Percentiles rank a stretch among this genome's conserved stretches.
These are phyloP conservation scores for Candida nonsorbophila DNA, from an alignment of 805 yeast species.

Conservation along the genomic window DNA sequence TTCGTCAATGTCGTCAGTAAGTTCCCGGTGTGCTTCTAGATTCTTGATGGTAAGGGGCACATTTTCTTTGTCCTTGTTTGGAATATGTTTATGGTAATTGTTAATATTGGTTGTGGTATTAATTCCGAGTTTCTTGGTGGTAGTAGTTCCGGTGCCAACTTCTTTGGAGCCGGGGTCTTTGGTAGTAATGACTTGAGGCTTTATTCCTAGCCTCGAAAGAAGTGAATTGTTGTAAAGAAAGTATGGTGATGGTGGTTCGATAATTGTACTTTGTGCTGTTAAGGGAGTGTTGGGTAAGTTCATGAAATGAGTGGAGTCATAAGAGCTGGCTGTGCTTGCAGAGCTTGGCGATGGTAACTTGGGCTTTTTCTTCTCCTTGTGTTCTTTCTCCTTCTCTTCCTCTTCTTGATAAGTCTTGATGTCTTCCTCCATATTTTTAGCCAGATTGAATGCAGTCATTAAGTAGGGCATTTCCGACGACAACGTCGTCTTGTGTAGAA, in stretches of 20 bases:
- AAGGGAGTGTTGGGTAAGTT: conserved; percentile 27
- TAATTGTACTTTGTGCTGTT: conserved; percentile 28
- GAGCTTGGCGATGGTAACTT: conserved; percentile 2
- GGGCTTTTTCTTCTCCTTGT: conserved; percentile 2
- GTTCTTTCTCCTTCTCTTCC: conserved; percentile 6
- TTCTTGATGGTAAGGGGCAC: conserved; percentile 25
- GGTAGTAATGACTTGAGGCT: conserved; percentile 35
- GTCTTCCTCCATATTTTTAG: conserved; percentile 54
- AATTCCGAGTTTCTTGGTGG: conserved; percentile 4
- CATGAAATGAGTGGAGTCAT: conserved; percentile 17
- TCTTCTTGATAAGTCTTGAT: conserved; percentile 18
- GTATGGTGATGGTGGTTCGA: conserved; percentile 22
- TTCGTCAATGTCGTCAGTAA: not conserved
- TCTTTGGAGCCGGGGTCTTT: conserved; percentile 21
- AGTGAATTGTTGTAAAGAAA: conserved; percentile 30
- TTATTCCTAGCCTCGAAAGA: conserved; percentile 33
- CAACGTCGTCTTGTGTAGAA: conserved; percentile 47
- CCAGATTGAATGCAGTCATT: conserved; percentile 62
- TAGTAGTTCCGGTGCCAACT: conserved; percentile 4
- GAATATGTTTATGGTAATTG: not conserved
- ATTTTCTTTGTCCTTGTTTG: conserved; percentile 12
- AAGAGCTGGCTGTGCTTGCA: conserved; percentile 2
- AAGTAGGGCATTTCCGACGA: conserved; percentile 62
- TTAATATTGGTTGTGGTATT: conserved; percentile 7
- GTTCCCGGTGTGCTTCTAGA: no score